These are phyloP conservation scores for Chaetomium sp. DNA, from an alignment of 2,329 filamentous ascomycete species.

Conservation along the genomic window DNA sequence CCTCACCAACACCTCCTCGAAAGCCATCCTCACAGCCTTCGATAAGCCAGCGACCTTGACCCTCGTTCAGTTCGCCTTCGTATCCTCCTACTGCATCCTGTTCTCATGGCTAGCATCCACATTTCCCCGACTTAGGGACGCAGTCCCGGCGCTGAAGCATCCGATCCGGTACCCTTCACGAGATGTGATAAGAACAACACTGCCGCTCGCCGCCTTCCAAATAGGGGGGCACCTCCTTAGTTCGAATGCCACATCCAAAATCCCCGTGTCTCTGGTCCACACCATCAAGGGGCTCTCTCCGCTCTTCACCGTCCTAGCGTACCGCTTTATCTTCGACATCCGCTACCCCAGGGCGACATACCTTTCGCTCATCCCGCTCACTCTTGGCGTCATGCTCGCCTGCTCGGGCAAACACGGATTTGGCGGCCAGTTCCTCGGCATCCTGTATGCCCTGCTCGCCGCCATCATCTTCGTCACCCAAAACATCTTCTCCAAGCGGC, in stretches of 20 bases:
- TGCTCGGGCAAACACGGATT: slow-evolving; percentile 82
- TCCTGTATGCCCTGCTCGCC: slow-evolving; percentile 84
- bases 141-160: slow-evolving; percentile 77
- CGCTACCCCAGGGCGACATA: slow-evolving; percentile 87
- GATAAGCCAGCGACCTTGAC: slow-evolving; percentile 90
- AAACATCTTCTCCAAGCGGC: slow-evolving; percentile 96
- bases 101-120: slow-evolving; percentile 73
- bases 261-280: slow-evolving; percentile 94
- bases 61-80: slow-evolving; percentile 89
- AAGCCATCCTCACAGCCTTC: slow-evolving; percentile 91
- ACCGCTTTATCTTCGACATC: slow-evolving; percentile 85
- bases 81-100: slow-evolving; percentile 82
- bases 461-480: slow-evolving; percentile 95
- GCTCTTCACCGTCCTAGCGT: slow-evolving; percentile 91
- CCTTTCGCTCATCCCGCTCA: slow-evolving; percentile 85
- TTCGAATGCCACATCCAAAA: slow-evolving; percentile 90
- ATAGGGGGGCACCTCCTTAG: slow-evolving; percentile 91
- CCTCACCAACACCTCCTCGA: slow-evolving; percentile 95
- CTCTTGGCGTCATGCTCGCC: slow-evolving; percentile 90
- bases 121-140: slow-evolving; percentile 69
- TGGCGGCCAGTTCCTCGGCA: slow-evolving; percentile 84
- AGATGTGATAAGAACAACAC: slow-evolving; percentile 81
- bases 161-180: slow-evolving; percentile 79
- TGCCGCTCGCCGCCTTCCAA: slow-evolving; percentile 92
- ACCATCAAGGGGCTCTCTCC: slow-evolving; percentile 98